phyloP scores from a whole-genome alignment of 169 alveolate genomes.

The Miamiensis avidus region DNA sequence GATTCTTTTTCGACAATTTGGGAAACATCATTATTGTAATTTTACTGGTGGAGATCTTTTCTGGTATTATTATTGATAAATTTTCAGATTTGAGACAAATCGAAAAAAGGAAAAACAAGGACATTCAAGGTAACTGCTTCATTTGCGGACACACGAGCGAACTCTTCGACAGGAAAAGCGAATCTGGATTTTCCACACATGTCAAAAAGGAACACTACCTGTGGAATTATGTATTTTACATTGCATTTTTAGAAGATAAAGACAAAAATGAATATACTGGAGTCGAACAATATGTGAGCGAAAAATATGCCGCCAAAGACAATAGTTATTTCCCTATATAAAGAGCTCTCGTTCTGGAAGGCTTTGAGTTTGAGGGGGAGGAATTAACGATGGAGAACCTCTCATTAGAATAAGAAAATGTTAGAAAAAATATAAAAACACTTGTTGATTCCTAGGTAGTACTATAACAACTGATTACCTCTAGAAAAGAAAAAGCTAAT shows the following conservation, averaged over 20 bases:
- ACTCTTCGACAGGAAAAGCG: constrained; percentile 70
- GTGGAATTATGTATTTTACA: constrained; percentile 75
- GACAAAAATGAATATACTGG: constrained; percentile 76
- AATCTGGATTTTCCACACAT: constrained; percentile 71
- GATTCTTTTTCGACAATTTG: constrained; percentile 66
- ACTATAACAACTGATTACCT: too few species aligned
- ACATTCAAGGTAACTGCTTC: constrained; percentile 69
- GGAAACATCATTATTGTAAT: constrained; percentile 59
- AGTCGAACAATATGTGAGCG: constrained; percentile 70
- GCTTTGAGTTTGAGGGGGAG: constrained; percentile 26
- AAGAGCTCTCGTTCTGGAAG: constrained; percentile 57
- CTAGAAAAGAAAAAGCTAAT: too few species aligned
- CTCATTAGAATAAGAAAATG: background rate
- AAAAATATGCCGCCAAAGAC: constrained; percentile 50
- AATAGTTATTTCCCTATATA: constrained; percentile 76
- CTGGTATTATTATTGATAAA: constrained; percentile 75
- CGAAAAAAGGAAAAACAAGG: constrained; percentile 50
- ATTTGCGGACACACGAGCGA: constrained; percentile 81
- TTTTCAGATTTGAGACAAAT: constrained; percentile 63
- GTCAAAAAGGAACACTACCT: constrained; percentile 66
- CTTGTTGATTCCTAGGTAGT: too few species aligned
- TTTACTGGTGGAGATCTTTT: constrained; percentile 62
- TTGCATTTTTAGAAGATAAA: constrained; percentile 73
- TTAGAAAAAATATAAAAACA: too few species aligned
- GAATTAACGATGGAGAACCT: background rate